Evolutionary conservation across 169 alveolate species (phyloP).

Genomic region (Plasmodium relictum): DNA sequence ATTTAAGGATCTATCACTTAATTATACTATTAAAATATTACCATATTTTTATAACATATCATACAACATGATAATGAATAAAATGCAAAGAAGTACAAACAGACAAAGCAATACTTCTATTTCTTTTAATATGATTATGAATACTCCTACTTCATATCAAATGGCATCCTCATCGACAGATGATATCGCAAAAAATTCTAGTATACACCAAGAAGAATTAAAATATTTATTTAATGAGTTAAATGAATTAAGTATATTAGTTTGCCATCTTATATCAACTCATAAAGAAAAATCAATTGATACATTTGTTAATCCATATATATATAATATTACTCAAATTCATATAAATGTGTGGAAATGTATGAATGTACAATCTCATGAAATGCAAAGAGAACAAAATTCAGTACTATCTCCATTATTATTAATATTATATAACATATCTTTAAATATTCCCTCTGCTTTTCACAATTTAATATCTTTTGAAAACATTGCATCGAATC

Average conservation of each 20-base stretch:
- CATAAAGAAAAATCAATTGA: constrained; percentile 68
- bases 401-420: constrained; percentile 61
- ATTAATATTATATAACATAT: constrained; percentile 48
- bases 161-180: not conserved
- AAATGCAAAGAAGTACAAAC: constrained; percentile 18
- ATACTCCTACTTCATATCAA: constrained; percentile 54
- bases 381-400: constrained; percentile 78
- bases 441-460: constrained; percentile 52
- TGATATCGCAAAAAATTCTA: not conserved
- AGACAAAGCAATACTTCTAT: not conserved
- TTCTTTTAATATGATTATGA: constrained; percentile 20
- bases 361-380: constrained; percentile 66
- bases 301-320: constrained; percentile 63
- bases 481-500: constrained; percentile 52
- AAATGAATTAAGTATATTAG: constrained; percentile 63
- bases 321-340: constrained; percentile 64
- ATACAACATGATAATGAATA: constrained; percentile 46
- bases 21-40: constrained; percentile 55
- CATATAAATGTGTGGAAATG: constrained; percentile 60
- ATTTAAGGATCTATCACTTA: constrained; percentile 70
- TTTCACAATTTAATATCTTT: constrained; percentile 54
- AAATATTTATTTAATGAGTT: constrained; percentile 68
- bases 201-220: constrained; percentile 43
- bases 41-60: constrained; percentile 74
- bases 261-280: constrained; percentile 68